phyloP scores from a whole-genome alignment of 495 filamentous ascomycete genomes.

The Pyronema domesticum region DNA sequence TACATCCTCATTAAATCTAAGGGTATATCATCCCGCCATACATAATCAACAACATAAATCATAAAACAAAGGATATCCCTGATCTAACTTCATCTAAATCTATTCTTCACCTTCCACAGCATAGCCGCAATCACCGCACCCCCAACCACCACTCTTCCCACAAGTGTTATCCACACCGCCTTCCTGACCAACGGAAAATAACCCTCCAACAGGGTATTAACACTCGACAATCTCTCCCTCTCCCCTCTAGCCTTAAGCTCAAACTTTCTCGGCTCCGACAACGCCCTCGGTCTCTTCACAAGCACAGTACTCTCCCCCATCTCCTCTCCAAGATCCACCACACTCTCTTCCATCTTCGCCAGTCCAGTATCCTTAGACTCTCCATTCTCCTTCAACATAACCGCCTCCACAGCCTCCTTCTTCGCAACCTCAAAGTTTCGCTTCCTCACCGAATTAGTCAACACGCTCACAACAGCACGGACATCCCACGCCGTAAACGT shows the following conservation, averaged over 20 bases:
- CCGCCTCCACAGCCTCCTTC: slow-evolving; percentile 22
- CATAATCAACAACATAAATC: no score
- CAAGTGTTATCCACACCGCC: slow-evolving; percentile 39
- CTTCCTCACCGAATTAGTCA: slow-evolving; percentile 44
- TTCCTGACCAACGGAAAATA: slow-evolving; percentile 47
- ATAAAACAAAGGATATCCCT: no score
- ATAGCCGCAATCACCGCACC: slow-evolving; percentile 13
- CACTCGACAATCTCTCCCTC: slow-evolving; percentile 25
- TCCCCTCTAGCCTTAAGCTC: slow-evolving; percentile 15
- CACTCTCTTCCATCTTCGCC: slow-evolving; percentile 27
- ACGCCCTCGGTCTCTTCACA: slow-evolving; percentile 26
- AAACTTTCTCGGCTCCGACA: slow-evolving; percentile 21
- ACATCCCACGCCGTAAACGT: slow-evolving; percentile 55
- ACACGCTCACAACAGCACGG: slow-evolving; percentile 37
- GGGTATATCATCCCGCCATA: no score
- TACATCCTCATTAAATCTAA: no score
- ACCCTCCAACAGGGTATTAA: slow-evolving; percentile 47
- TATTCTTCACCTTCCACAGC: slow-evolving; percentile 8
- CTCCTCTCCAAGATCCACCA: slow-evolving; percentile 17
- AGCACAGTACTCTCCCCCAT: not conserved
- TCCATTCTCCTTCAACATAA: slow-evolving; percentile 15
- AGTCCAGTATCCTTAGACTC: slow-evolving; percentile 3
- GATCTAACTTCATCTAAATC: no score
- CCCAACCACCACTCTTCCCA: slow-evolving; percentile 22
- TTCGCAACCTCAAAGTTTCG: slow-evolving; percentile 35